Evolutionary conservation across 2,329 filamentous ascomycete genomes (phyloP), one percentile per base, ranked within the genome.

Genomic region (Periconia sp.): DNA sequence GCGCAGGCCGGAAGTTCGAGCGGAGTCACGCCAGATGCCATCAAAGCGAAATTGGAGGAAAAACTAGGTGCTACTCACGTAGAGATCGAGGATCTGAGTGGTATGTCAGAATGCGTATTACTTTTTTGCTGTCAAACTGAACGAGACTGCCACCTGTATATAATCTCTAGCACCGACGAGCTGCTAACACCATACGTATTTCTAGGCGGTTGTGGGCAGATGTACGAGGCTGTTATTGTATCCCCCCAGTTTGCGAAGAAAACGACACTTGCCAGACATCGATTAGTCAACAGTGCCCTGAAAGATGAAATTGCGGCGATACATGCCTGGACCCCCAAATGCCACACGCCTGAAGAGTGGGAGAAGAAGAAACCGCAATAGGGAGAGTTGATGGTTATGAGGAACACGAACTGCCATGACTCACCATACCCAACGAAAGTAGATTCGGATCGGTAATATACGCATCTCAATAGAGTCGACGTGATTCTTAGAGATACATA

Each of bases 271-370:
- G 91, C 91, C 71, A 84, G 92, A 53, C 91, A 96, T 76, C 86
- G 92, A 42, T 82, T 95, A 58, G 92, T 96, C 64, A 96, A 97
- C 76, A 82, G 82, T 15, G 86, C 86, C 6, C 80, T 97, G 64
- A 93, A 92, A 78, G 84, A 87, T 45, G 92, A 97, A 77, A 96
- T 97, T 72, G 90, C 90, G 15, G 85, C 84, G 60, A 96, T 97
- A 64, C 92, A 97, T 78, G 92, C 92, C 40, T 97, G 92, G 92
- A 95, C 91, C 52, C 91, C 92, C 27, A 95, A 92, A 77, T 96
- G 92, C 74, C 89, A 92, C 78, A 97, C 92, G 9, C 90, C 91
- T 0, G 90, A 92, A 66, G 91, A 97, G 78, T 96, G 89, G 86
- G 85, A 90, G 77, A 86, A 84, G 74, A 83, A 88, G 74, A 81